Evolutionary conservation across 805 yeast species (phyloP).

Genomic region (Candida silvicultrix): DNA sequence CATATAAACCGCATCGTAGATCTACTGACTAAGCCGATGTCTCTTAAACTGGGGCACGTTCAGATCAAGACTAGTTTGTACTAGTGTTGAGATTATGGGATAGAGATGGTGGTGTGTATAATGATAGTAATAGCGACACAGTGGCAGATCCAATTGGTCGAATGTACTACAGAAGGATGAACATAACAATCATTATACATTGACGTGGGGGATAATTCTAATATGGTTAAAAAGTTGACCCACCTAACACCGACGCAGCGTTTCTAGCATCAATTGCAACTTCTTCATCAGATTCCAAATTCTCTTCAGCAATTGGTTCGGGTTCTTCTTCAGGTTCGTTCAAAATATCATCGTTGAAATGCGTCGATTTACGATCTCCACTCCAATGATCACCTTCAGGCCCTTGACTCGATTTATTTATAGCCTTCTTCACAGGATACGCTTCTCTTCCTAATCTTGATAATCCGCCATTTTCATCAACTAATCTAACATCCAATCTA

Average conservation of each 20-base stretch:
- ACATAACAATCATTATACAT: not conserved
- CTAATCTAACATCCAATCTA: slow-evolving; percentile 64
- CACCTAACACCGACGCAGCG: slow-evolving; percentile 79
- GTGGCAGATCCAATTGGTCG: not conserved
- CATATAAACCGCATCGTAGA: too few species aligned
- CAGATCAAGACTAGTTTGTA: too few species aligned
- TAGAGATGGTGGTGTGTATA: too few species aligned
- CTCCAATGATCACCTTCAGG: slow-evolving; percentile 52
- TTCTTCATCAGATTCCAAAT: slow-evolving; percentile 24
- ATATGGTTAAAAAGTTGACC: slow-evolving; percentile 50
- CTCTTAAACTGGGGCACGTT: too few species aligned
- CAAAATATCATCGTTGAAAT: slow-evolving; percentile 20
- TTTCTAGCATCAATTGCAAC: slow-evolving; percentile 66
- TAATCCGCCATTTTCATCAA: slow-evolving; percentile 75
- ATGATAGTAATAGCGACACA: too few species aligned
- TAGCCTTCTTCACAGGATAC: slow-evolving; percentile 28
- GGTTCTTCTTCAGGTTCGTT: slow-evolving; percentile 17
- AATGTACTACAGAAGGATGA: not conserved
- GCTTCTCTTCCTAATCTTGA: slow-evolving; percentile 75
- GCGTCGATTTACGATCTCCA: slow-evolving; percentile 39
- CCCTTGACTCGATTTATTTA: slow-evolving; percentile 34
- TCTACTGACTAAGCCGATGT: too few species aligned
- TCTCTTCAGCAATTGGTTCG: slow-evolving; percentile 12
- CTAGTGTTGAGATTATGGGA: too few species aligned
- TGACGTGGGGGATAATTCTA: too few species aligned